Conservation (phyloP, 164 flowering plant species). For the Piper betle region DNA sequence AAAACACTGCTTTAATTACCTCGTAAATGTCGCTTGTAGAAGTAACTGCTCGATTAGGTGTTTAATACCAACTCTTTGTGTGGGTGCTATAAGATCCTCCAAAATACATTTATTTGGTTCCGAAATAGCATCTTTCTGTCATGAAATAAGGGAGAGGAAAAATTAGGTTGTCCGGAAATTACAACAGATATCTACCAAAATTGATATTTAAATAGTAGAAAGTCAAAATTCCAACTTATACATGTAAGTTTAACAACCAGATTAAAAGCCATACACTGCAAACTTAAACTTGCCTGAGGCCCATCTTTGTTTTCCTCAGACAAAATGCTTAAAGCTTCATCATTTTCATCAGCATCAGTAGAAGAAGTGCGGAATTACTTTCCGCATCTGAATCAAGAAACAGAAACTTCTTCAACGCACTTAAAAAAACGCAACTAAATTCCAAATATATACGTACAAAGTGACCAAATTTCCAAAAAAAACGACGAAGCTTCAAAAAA, state of each 20-base stretch:
- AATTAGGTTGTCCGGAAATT: not conserved
- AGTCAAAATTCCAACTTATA: not conserved
- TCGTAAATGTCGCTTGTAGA: conserved; percentile 15
- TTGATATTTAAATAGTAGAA: not conserved
- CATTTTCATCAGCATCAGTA: not conserved
- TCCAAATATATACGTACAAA: not conserved
- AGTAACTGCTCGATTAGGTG: conserved; percentile 14
- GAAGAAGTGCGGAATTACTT: not conserved
- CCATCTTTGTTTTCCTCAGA: not conserved
- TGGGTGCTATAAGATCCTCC: not conserved
- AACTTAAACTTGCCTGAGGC: not conserved
- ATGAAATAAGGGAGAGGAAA: not conserved
- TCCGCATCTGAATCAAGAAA: not conserved
- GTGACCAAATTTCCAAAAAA: not conserved
- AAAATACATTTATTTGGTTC: not conserved
- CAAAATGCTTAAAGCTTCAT: not conserved
- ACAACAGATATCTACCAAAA: not conserved
- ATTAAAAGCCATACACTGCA: too few relatives aligned
- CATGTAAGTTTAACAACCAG: not conserved
- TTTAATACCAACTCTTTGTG: conserved; percentile 11
- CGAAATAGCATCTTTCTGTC: not conserved
- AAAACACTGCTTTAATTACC: conserved; percentile 6
- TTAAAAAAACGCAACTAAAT: not conserved
- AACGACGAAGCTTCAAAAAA: too few relatives aligned
- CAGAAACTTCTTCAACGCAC: not conserved